phyloP scores from a whole-genome alignment of 441 rosid genomes.

The Jatropha podagrica region DNA sequence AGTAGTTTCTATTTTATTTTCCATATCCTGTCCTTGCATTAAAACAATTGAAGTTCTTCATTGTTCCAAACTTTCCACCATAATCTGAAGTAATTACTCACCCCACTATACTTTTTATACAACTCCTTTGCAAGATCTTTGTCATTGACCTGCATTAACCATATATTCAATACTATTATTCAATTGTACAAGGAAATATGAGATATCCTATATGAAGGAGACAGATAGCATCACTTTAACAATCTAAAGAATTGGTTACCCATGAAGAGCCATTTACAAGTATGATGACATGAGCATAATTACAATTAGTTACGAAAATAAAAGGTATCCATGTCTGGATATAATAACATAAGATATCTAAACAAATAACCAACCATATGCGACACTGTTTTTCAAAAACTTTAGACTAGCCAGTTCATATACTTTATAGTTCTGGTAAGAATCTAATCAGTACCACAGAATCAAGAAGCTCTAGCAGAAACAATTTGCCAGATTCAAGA shows the following conservation, averaged over 20 bases:
- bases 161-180: conserved; percentile 22
- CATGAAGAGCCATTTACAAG: neutral
- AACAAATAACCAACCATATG: neutral
- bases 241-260: conserved; percentile 1
- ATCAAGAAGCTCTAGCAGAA: conserved; percentile 84
- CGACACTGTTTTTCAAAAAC: neutral
- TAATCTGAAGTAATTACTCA: conserved; percentile 31
- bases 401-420: neutral
- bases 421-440: neutral
- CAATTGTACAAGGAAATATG: neutral
- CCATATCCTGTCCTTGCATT: neutral
- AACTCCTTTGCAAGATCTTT: conserved; percentile 90
- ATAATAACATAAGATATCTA: neutral
- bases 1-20: neutral
- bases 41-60: neutral
- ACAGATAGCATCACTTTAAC: neutral
- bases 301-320: too few relatives aligned
- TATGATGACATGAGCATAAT: neutral
- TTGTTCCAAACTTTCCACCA: neutral
- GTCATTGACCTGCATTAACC: conserved; percentile 60
- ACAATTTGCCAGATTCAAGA: conserved; percentile 75
- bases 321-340: neutral
- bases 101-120: conserved; percentile 94
- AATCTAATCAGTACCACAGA: conserved; percentile 57
- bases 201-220: neutral